A percentile compares a stretch with the other conserved stretches of the same genome.
Evolutionary conservation across 2,329 filamentous ascomycete species (phyloP).

Genomic region (Sclerotinia glacialis): DNA sequence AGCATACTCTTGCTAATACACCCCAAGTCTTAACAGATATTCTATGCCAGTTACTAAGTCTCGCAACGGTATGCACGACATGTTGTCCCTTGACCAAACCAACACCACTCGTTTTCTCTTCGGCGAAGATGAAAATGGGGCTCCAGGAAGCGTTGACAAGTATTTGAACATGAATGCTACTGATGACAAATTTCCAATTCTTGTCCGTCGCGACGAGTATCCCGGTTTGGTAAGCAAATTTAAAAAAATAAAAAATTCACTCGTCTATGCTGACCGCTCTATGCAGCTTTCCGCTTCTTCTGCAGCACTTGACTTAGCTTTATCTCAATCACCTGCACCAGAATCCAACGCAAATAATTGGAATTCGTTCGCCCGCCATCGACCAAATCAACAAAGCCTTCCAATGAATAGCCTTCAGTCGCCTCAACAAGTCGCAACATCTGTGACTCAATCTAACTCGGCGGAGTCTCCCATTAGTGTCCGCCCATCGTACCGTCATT

Average conservation of each 20-base stretch:
- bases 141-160: slow-evolving; percentile 57
- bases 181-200: slow-evolving; percentile 84
- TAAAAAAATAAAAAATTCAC: slow-evolving; percentile 19
- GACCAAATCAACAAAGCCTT: slow-evolving; percentile 49
- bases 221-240: slow-evolving; percentile 36
- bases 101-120: slow-evolving; percentile 86
- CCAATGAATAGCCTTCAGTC: slow-evolving; percentile 33
- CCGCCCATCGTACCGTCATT: slow-evolving; percentile 54
- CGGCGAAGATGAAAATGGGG: slow-evolving; percentile 64
- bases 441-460: slow-evolving; percentile 40
- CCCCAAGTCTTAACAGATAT: slow-evolving; percentile 74
- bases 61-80: slow-evolving; percentile 64
- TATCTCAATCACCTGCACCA: slow-evolving; percentile 63
- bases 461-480: slow-evolving; percentile 48
- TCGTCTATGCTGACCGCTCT: slow-evolving; percentile 42
- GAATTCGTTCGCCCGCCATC: slow-evolving; percentile 38
- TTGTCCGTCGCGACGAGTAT: slow-evolving; percentile 61
- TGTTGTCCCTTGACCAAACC: slow-evolving; percentile 69
- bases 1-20: slow-evolving; percentile 28
- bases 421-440: slow-evolving; percentile 40
- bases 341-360: slow-evolving; percentile 45
- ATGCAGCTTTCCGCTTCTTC: slow-evolving; percentile 75
- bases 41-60: slow-evolving; percentile 85
- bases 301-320: slow-evolving; percentile 75
- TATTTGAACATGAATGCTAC: slow-evolving; percentile 69